Evolutionary conservation across 176 grass and related monocot genomes (phyloP), one percentile per base, ranked within the genome.

Genomic region (Eleusine coracana): DNA sequence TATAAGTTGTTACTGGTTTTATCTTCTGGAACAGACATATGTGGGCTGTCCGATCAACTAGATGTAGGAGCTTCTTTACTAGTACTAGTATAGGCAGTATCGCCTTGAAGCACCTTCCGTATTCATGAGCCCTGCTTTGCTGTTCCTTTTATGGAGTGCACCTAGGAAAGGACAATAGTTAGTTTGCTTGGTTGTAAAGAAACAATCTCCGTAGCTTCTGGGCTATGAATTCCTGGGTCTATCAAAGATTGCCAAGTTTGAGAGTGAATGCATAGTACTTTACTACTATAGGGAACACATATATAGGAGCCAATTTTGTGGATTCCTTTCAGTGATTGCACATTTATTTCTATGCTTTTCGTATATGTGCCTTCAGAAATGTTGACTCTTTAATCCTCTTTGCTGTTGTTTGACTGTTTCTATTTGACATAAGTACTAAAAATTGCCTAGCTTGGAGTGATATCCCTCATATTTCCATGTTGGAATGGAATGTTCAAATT

Each of bases 111-210:
- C 49, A 25, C 70, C 61, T 80, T 62, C 70, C 61, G 73, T 62
- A 31, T 62, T 62, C 60, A 28, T 38, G 18, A 69, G 10, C 31
- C 13, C 52, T 75, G n/a, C 52, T 84, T 80, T 80, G 63, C 40
- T 62, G 76, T 61, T 74, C 42, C 84, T 61, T 79, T 73, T 68
- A 39, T 85, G 68, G 50, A 82, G 21, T 82, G 66, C 11, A 71
- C 62, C 52, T 12, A 68, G 49, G 73, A 73, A 82, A 65, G 48
- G 25, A 59, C 71, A 40, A 17, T 49, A 70, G 71, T 36, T 42
- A 81, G 31, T 34, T 34, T 34, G 31, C 31, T 34, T 34, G 31
- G 31, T 34, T 34, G 2, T 34, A 34, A 34, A 34, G 31, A 34
- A 34, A 34, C 31, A 63, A 55, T 58, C 68, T 66, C 45, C 58